phyloP scores from a whole-genome alignment of 75 land plant species.

The Sequoia sempervirens region DNA sequence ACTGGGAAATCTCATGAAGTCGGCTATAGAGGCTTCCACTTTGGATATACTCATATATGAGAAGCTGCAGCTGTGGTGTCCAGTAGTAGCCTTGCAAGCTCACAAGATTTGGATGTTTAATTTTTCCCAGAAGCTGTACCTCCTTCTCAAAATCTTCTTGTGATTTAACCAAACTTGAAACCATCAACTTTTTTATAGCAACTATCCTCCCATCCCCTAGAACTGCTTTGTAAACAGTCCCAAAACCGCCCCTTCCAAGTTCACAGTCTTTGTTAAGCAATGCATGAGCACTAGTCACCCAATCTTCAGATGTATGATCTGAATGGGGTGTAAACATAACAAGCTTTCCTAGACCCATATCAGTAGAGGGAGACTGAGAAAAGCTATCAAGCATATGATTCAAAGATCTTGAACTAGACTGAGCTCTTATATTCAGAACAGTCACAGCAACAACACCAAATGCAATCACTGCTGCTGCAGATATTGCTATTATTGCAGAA shows the following conservation, averaged over 20 bases:
- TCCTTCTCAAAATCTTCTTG: constrained; percentile 90
- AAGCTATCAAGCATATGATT: constrained; percentile 29
- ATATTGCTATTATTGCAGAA: constrained; percentile 85
- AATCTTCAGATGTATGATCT: constrained; percentile 50
- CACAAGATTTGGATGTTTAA: constrained; percentile 69
- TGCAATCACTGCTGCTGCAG: constrained; percentile 77
- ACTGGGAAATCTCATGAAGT: constrained; percentile 55
- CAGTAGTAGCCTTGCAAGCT: constrained; percentile 88
- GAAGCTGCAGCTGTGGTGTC: constrained; percentile 89
- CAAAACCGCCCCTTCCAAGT: constrained; percentile 94
- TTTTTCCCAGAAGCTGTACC: constrained; percentile 61
- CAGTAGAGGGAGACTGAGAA: constrained; percentile 53
- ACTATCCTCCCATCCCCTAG: constrained; percentile 76
- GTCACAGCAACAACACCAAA: constrained; percentile 72
- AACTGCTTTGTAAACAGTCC: constrained; percentile 70
- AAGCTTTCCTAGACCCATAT: constrained; percentile 68
- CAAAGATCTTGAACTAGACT: constrained; percentile 37
- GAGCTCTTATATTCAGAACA: constrained; percentile 66
- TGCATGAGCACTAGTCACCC: constrained; percentile 63
- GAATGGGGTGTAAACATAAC: constrained; percentile 59
- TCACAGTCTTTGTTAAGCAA: constrained; percentile 89
- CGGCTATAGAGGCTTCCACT: constrained; percentile 74
- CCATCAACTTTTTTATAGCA: constrained; percentile 90
- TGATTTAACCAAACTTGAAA: constrained; percentile 74
- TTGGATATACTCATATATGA: constrained; percentile 78